Base-by-base conservation (phyloP, 495 filamentous ascomycete genomes). In the Articulospora tetracladia region DNA sequence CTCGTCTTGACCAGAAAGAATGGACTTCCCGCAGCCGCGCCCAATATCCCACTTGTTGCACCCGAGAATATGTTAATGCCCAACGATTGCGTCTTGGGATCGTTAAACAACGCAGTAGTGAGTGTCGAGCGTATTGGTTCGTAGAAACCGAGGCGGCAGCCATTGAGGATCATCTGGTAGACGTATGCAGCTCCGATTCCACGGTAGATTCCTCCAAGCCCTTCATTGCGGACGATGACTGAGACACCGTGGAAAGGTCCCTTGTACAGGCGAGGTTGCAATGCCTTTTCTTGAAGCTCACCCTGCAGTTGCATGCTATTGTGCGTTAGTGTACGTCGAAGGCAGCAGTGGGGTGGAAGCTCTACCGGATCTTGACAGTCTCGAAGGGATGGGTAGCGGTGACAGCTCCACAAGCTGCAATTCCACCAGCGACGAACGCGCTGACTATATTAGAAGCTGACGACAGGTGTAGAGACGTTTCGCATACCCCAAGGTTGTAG, bases 1-100 rank as follows among this genome's bases (percentile, higher is more conserved):
- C 94, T 85, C 10, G 94, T 99, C 77, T 99, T 99, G 70, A 96
- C 88, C n/a, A 99, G 81, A 78, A 98, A 99, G 72, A 99, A 98
- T 1, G 94, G 95, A 25, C 92, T 96, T 22, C 92, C 94, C 15
- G 88, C 88, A 10, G 88, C 88, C 6, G 94, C 94, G 57, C 94
- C 94, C 41, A 98, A 79, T 46, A 98, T 86, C 59, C 94, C 94
- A 7, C 90, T 93, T 2, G 83, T 73, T 7, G 94, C 94, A 61
- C 94, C 94, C 47, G 88, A 85, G 68, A 97, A 88, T 76, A 99
- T 89, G 72, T 99, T 99, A 74, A 96, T 83, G 19, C 84, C 87
- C 51, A 98, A 77, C 61, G 86, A 93, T 70, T 98, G 94, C 22
- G 85, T 80, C 8, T 76, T 77, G 10, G 83, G 66, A 71, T 97